Conservation (phyloP, 176 grass and related monocot genomes). For the Luzula sylvatica region DNA sequence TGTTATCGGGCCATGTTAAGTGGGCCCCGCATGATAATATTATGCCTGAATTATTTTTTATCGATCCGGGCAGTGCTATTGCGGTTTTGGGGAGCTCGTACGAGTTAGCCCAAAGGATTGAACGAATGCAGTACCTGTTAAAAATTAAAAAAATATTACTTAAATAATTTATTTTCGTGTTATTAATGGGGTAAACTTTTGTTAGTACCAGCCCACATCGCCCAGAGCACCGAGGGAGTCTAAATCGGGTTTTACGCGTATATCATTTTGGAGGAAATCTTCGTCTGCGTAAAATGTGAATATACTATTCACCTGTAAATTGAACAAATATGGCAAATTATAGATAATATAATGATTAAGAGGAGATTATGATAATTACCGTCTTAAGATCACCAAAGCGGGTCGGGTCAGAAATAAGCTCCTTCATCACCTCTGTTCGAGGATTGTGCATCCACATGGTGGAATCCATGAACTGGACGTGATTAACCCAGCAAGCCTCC, state of each 20-base stretch:
- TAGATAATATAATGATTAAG: too few species aligned
- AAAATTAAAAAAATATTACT: too few species aligned
- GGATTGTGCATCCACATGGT: constrained; percentile 98
- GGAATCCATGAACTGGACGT: constrained; percentile 79
- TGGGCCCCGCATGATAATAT: constrained; percentile 45
- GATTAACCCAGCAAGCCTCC: constrained; percentile 30
- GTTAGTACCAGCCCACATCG: constrained; percentile 49
- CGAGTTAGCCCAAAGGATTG: constrained; percentile 52
- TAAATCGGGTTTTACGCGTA: constrained; percentile 71
- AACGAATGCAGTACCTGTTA: constrained; percentile 32
- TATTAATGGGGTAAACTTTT: too few species aligned
- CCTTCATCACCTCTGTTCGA: constrained; percentile 67
- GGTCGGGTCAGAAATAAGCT: constrained; percentile 39
- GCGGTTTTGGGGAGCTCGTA: constrained; percentile 45
- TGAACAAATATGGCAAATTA: neutral
- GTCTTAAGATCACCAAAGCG: constrained; percentile 44
- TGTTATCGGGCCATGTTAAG: constrained; percentile 42
- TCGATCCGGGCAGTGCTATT: constrained; percentile 17
- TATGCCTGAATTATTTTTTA: constrained; percentile 47
- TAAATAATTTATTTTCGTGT: too few species aligned
- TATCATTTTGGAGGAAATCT: constrained; percentile 70
- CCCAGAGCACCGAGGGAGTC: constrained; percentile 65
- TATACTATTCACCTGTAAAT: constrained; percentile 45
- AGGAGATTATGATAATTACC: constrained; percentile 27
- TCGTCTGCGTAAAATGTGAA: constrained; percentile 32